A percentile compares a stretch with the other conserved stretches of the same genome.
phyloP scores from a whole-genome alignment of 208 protist species.

The Leptomonas pyrrhocoris region DNA sequence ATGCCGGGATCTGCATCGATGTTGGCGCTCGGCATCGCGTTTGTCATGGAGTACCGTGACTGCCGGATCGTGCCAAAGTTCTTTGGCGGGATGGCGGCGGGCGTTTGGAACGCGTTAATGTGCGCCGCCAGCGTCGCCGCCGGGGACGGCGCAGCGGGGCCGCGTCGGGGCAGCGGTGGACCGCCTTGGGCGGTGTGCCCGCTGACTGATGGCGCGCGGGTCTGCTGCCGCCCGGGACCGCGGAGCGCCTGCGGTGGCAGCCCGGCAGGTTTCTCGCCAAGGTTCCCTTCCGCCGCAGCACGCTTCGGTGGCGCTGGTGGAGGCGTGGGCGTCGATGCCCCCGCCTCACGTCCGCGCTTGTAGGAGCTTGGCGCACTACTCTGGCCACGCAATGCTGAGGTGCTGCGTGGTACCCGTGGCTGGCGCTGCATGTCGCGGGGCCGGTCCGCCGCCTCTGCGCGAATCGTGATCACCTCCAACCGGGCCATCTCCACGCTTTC shows the following conservation, averaged over 20 bases:
- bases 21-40: slow-evolving; percentile 33
- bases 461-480: slow-evolving; percentile 63
- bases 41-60: slow-evolving; percentile 54
- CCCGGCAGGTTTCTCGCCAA: neutral
- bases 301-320: slow-evolving; percentile 1
- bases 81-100: slow-evolving; percentile 45
- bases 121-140: slow-evolving; percentile 14
- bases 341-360: slow-evolving; percentile 21
- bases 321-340: neutral
- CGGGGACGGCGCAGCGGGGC: slow-evolving; percentile 46
- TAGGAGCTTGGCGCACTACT: neutral
- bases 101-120: slow-evolving; percentile 26
- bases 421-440: slow-evolving; percentile 63
- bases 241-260: slow-evolving; percentile 19
- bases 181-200: slow-evolving; percentile 58
- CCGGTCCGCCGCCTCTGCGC: slow-evolving; percentile 62
- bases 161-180: slow-evolving; percentile 68
- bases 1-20: neutral
- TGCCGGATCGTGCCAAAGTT: slow-evolving; percentile 43
- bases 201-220: slow-evolving; percentile 53
- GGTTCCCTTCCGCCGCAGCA: slow-evolving; percentile 18
- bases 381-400: slow-evolving; percentile 34
- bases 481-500: slow-evolving; percentile 56
- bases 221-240: slow-evolving; percentile 16
- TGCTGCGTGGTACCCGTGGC: slow-evolving; percentile 60